These are phyloP conservation scores for Penicillium alfredii DNA, from an alignment of 495 filamentous ascomycete genomes.

Conservation along the genomic window DNA sequence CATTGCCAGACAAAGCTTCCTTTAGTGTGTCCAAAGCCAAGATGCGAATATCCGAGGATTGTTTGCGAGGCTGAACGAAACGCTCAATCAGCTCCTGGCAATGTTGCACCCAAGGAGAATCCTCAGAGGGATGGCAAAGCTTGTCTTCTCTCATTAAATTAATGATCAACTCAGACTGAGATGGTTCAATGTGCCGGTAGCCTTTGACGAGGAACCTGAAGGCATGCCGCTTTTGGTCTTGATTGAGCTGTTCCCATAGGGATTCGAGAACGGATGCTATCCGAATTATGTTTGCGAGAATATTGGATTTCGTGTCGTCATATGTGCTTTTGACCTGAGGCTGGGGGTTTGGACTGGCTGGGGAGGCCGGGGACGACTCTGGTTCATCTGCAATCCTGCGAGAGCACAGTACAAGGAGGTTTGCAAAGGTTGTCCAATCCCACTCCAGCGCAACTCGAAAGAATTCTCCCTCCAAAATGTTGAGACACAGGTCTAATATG, in stretches of 20 bases:
- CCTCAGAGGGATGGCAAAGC: constrained; percentile 62
- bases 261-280: constrained; percentile 35
- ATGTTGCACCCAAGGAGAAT: constrained; percentile 59
- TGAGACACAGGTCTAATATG: constrained; percentile 44
- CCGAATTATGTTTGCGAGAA: constrained; percentile 34
- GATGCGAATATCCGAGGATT: constrained; percentile 61
- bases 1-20: constrained; percentile 54
- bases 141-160: constrained; percentile 34
- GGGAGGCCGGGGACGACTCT: constrained; percentile 12
- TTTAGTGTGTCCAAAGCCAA: constrained; percentile 61
- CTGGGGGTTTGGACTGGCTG: constrained; percentile 19
- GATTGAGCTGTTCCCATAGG: constrained; percentile 38
- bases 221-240: constrained; percentile 33
- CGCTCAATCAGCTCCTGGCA: constrained; percentile 54
- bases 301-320: constrained; percentile 36
- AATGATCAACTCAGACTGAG: constrained; percentile 40
- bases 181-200: constrained; percentile 35
- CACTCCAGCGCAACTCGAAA: constrained; percentile 28
- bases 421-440: constrained; percentile 29
- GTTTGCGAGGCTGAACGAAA: constrained; percentile 58
- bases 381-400: constrained; percentile 41
- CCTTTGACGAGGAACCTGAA: constrained; percentile 35
- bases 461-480: constrained; percentile 37
- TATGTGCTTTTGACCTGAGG: constrained; percentile 18
- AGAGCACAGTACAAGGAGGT: constrained; percentile 62